Base-by-base conservation (phyloP, 495 filamentous ascomycete species). In the Diplogelasinospora grovesii region DNA sequence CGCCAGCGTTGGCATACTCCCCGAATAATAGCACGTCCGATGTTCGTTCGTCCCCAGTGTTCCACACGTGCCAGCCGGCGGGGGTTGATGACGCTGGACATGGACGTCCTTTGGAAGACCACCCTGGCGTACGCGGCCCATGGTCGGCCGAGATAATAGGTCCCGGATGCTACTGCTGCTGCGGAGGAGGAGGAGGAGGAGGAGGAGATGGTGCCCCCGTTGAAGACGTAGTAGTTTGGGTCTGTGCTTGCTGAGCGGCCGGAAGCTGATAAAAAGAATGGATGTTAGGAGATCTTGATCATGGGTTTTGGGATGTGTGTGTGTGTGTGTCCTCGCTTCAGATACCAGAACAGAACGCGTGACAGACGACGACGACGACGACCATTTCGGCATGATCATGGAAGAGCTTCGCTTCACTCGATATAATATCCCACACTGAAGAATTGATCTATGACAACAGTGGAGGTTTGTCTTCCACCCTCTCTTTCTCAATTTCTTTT, bases 111-210 rank as follows among this genome's bases (percentile, higher is more conserved):
- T 56, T 83, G 81, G 60, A 83, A 78, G 19, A 77, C 68, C 2
- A 82, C 81, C 2, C 75, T 60, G 3, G 79, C 67, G 46, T 75
- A 82, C 36, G 73, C 56, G 8, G 67, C 57, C 79, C 80, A 85
- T 13, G 81, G 82, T n/a, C 80, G 69, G 5, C 81, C 81, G 3
- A 85, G 68, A 49, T 78, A 83, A 36, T 69, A 75, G 20, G 68
- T 64, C 4, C 77, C 79, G 8, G 6, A 82, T 71, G 18, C 35
- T 56, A 23, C 69, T 55, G 5, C 74, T n/a, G n/a, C n/a, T n/a
- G n/a, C n/a, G n/a, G n/a, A n/a, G n/a, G n/a, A n/a, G n/a, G n/a
- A n/a, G n/a, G n/a, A n/a, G n/a, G n/a, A n/a, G n/a, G n/a, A n/a
- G n/a, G 66, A 68, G 3, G 66, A 61, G 16, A 75, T 54, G 18